Base-by-base conservation (phyloP, 192 early-diverging fungal species). In the Entomortierella chlamydospora region DNA sequence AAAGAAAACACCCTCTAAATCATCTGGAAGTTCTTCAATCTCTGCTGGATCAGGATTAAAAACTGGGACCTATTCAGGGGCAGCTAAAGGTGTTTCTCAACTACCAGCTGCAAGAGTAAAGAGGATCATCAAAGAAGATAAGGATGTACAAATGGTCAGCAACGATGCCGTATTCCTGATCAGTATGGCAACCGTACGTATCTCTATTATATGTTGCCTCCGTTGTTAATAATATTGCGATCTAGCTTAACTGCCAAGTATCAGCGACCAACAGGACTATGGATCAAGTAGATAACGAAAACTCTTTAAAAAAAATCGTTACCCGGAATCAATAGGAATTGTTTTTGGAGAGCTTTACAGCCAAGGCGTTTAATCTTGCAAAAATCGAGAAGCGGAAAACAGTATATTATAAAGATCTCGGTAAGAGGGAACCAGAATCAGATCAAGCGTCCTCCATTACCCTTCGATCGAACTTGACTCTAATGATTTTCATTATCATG, bases 91-190 rank as follows among this genome's bases (percentile, higher is more conserved):
- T 31, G 70, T 73, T 11, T 85, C 86, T 4, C 79, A 79, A 29
- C 61, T 93, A 57, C 92, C 92, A 2, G 81, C 87, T 10, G 90
- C 92, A 20, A 85, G 92, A 57, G 86, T 92, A 33, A 87, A 90
- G 47, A 84, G 90, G 18, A 91, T 93, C 63, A 89, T 93, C 70
- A 93, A 92, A 64, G 88, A 91, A 64, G 92, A 93, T 72, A 89
- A 90, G 73, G 92, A 93, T 59, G 85, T 93, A 2, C 83, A 82
- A 34, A 83, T 89, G 25, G 88, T 90, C 76, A 90, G 88, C 53
- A 81, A 89, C 13, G 92, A 93, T 33, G 87, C 90, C 15, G 84
- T 90, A 25, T 91, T 91, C 45, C 68, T 91, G 57, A 89, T 93
- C 37, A 85, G 87, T 12, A 72, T 85, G 26, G 91, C 92, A 20